Conservation (phyloP, 2,329 filamentous ascomycete species). For the Fusarium robinianum region DNA sequence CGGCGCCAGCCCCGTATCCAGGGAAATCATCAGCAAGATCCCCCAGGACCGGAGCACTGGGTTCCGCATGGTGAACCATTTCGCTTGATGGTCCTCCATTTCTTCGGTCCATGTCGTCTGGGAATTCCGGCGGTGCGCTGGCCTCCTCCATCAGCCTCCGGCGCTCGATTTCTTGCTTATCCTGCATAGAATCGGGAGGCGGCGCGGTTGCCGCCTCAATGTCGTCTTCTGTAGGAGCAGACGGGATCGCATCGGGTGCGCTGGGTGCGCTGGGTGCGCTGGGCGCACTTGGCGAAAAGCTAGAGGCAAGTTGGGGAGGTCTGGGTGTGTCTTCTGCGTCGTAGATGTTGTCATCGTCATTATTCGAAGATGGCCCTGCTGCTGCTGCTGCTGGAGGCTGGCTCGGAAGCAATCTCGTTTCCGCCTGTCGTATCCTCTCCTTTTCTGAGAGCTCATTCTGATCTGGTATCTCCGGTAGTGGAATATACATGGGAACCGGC, state of each 20-base stretch:
- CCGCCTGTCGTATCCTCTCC: slow-evolving; percentile 75
- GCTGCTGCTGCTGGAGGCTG: slow-evolving; percentile 56
- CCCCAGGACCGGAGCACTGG: slow-evolving; percentile 62
- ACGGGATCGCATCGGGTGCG: slow-evolving; percentile 39
- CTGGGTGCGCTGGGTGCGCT: slow-evolving; percentile 15
- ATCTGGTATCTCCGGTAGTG: slow-evolving; percentile 62
- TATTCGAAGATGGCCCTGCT: slow-evolving; percentile 35
- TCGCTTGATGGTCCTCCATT: slow-evolving; percentile 39
- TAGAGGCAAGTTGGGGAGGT: slow-evolving; percentile 15
- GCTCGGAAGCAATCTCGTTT: slow-evolving; percentile 80
- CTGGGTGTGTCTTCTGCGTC: slow-evolving; percentile 49
- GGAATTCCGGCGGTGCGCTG: slow-evolving; percentile 65
- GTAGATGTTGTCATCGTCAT: slow-evolving; percentile 56
- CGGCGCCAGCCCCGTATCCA: slow-evolving; percentile 36
- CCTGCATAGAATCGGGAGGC: slow-evolving; percentile 55
- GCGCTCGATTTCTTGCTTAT: slow-evolving; percentile 79
- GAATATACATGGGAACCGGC: slow-evolving; percentile 55
- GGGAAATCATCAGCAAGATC: slow-evolving; percentile 59
- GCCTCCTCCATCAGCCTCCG: slow-evolving; percentile 65
- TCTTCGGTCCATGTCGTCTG: slow-evolving; percentile 54
- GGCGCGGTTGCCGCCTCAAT: slow-evolving; percentile 39
- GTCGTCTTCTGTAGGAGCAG: slow-evolving; percentile 53
- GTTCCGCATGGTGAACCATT: slow-evolving; percentile 40
- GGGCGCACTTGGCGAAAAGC: slow-evolving; percentile 16
- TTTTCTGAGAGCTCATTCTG: slow-evolving; percentile 77